Base-by-base conservation (phyloP, 2,329 filamentous ascomycete species). In the Trichoderma asperellum region DNA sequence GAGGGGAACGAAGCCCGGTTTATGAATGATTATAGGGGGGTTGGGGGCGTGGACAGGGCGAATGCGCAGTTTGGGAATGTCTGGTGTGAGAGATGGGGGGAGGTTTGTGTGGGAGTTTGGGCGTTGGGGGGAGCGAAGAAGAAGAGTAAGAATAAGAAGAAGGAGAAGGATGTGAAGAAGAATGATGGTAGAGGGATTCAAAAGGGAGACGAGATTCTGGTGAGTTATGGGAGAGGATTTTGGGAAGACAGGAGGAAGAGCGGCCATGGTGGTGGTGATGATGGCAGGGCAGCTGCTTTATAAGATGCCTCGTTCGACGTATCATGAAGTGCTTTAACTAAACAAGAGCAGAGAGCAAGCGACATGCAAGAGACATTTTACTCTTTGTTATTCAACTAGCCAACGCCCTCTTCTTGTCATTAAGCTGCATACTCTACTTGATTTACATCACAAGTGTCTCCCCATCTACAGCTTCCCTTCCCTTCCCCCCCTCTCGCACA, bases 191-290 rank as follows among this genome's bases (percentile, higher is more conserved):
- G 76, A 70, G 76, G 76, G 60, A 83, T 74, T 21, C 67, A 75
- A 60, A 88, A 86, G 78, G 88, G 88, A 1, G 84, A 89, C 70
- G 89, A 91, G 81, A 86, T 91, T 65, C 75, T 90, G 63, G 86
- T 91, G 14, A 90, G 87, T 72, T 91, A 91, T 74, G 89, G 88
- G 6, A 91, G 88, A 76, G 89, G 89, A 0, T 91, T 91, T 72
- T 91, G 89, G 88, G 75, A 83, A 80, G 75, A 77, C 77, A 83
- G 78, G 73, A 59, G 47, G 71, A 72, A 74, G 29, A 74, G 73
- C 18, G 62, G 24, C 16, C 52, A 18, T 16, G 73, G 70, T 14
- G 64, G 14, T 27, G 59, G 43, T 11, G 70, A 64, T 16, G 60
- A 55, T 18, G 72, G 73, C 4, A 40, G 32, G 29, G 35, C 61